Conservation (phyloP, 371 early-diverging fungal species). For the Rhizopus stolonifer region DNA sequence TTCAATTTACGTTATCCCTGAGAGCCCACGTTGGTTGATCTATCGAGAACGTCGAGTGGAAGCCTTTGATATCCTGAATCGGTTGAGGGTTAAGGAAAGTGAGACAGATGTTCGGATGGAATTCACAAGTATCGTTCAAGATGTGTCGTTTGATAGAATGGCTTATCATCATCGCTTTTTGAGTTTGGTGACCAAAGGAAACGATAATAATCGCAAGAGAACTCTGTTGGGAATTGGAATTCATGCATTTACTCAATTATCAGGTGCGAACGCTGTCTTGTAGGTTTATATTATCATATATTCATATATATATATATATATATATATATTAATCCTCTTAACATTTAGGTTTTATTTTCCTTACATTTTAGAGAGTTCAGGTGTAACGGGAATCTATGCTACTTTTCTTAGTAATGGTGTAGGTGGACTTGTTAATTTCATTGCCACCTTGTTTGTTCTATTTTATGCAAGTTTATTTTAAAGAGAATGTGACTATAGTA, state of each 20-base stretch:
- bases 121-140: slow-evolving; percentile 71
- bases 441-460: slow-evolving; percentile 71
- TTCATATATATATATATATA: not conserved
- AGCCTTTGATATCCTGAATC: slow-evolving; percentile 67
- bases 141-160: slow-evolving; percentile 68
- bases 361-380: slow-evolving; percentile 64
- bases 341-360: slow-evolving; percentile 56
- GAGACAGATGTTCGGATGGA: slow-evolving; percentile 48
- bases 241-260: slow-evolving; percentile 74
- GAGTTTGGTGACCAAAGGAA: slow-evolving; percentile 43
- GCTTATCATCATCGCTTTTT: slow-evolving; percentile 69
- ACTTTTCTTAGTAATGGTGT: slow-evolving; percentile 65
- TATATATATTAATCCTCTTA: not conserved
- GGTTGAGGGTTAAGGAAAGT: slow-evolving; percentile 48
- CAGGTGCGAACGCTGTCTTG: slow-evolving; percentile 77
- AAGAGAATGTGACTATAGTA: too few relatives aligned
- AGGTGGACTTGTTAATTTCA: slow-evolving; percentile 63
- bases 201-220: slow-evolving; percentile 57
- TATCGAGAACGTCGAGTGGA: slow-evolving; percentile 65
- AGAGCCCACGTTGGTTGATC: slow-evolving; percentile 90
- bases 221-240: slow-evolving; percentile 68
- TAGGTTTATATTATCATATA: too few relatives aligned
- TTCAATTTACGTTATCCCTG: slow-evolving; percentile 70
- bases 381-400: slow-evolving; percentile 49
- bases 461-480: slow-evolving; percentile 54